Evolutionary conservation across 495 filamentous ascomycete genomes (phyloP).

Genomic region (Halenospora varia): DNA sequence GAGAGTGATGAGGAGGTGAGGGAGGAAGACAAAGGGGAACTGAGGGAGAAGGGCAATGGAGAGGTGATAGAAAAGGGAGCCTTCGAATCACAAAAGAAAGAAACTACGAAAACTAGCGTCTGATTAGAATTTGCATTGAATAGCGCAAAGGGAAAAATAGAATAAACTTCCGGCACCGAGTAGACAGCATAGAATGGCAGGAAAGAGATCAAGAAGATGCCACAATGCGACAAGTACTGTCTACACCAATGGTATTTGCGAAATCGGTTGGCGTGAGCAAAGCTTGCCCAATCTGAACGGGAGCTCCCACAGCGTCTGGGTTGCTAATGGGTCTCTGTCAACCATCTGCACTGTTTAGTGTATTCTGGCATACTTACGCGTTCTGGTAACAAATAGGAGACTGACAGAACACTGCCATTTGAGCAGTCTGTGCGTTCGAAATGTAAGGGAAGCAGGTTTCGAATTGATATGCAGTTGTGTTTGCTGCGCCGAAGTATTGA

Average conservation of each 20-base stretch:
- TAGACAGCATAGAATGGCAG: not conserved
- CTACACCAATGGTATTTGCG: not conserved
- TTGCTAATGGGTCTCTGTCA: no score
- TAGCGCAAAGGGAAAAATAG: no score
- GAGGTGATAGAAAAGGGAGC: no score
- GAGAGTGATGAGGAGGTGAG: constrained; percentile 10
- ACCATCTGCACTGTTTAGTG: no score
- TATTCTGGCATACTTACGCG: no score
- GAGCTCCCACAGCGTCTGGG: no score
- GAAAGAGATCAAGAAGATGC: not conserved
- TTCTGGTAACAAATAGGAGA: not conserved
- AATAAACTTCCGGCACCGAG: not conserved
- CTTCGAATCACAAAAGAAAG: no score
- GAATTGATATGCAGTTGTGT: not conserved
- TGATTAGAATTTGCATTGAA: no score
- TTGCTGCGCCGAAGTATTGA: not conserved
- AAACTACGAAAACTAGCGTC: no score
- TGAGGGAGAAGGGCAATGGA: not conserved
- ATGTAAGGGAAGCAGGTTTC: not conserved
- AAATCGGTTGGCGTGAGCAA: not conserved
- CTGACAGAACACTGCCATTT: not conserved
- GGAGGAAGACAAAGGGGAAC: not conserved
- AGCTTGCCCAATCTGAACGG: not conserved
- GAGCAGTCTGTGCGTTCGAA: not conserved
- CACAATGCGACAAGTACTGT: not conserved